Evolutionary conservation across 176 grass and related monocot genomes (phyloP), one percentile per base, ranked within the genome.

Genomic region (Bothriochloa decipiens): DNA sequence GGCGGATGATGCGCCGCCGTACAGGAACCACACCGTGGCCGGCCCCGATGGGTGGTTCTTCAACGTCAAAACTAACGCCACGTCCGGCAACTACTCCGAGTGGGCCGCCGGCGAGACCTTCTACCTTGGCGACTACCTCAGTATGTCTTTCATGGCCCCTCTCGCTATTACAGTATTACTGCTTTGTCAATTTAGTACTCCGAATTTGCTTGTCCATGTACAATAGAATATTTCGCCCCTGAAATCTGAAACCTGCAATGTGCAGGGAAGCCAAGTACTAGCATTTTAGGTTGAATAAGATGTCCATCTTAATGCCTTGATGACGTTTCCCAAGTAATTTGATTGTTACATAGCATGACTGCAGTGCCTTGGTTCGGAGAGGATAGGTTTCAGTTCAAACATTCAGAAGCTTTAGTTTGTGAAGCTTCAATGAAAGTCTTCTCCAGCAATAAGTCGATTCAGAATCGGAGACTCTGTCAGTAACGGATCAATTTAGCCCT

Each of bases 11-110:
- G 69, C 81, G n/a, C 77, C 79, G 71, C 26, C 75, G 35, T 90
- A 95, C 87, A 78, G 43, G 75, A 98, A 98, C 67, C 89, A 90
- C 87, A 98, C 95, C 2, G 95, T 97, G 13, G 95, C 87, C 42
- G 87, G 80, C 72, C 11, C 67, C 23, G 80, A 47, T 42, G 95
- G 92, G 11, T 98, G 95, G 92, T 86, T 95, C 88, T 98, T 93
- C 82, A 76, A 93, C 79, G 35, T 68, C 43, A 60, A 76, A 9
- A 81, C 78, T 72, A 90, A 95, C 86, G 26, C 82, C 61, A 62
- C 91, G 25, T 89, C 91, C 5, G 72, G 81, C 11, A 91, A 95
- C 82, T 97, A 95, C 89, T 93, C 92, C 37, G 47, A 52, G 8
- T 97, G 95, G 95, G 92, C 90, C 37, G 68, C 83, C 87, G 65